Base-by-base conservation (phyloP, 441 rosid genomes). In the Eutrema salsugineum region DNA sequence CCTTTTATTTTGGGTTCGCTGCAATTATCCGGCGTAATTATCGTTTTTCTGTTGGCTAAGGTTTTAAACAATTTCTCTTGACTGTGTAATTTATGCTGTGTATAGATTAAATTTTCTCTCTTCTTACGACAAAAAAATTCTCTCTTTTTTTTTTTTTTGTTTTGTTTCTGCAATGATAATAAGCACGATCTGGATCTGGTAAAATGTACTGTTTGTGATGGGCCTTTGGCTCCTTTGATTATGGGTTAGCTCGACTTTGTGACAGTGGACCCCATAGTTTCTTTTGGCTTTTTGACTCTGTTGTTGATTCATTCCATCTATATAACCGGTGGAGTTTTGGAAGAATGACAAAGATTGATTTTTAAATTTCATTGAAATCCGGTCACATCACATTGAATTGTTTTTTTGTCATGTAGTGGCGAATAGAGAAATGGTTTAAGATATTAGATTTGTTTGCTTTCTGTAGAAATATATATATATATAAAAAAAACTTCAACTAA, bases 201-300 rank as follows among this genome's bases (percentile, higher is more conserved):
- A 30, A 38, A 11, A 53, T 36, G 22, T 42, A 42, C 30, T 51
- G 11, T 63, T 54, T 53, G 11, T 54, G 63, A 72, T 72, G 76
- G 63, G 54, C 70, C 70, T 64, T 47, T 62, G 12, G 2, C 16
- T n/a, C 48, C 8, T 22, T 66, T 66, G 15, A 15, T 66, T 8
- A 39, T 51, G 61, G 15, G 16, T 68, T 38, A 47, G 56, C 44
- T 65, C 66, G 28, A 38, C 32, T 14, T 20, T 11, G 9, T 42
- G 32, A 50, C 28, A 38, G 32, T 58, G 63, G 63, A 58, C 63
- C 63, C 19, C 63, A 20, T 58, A 9, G 14, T 27, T 38, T 58
- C 51, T 47, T 47, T 47, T 17, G 27, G 51, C 24, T 22, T 17
- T 17, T 3, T 1, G 5, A 8, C 20, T 16, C 0, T 43, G 48